Evolutionary conservation across 2,329 filamentous ascomycete genomes (phyloP), one percentile per base, ranked within the genome.

Genomic region (Aspergillus phoenicis): DNA sequence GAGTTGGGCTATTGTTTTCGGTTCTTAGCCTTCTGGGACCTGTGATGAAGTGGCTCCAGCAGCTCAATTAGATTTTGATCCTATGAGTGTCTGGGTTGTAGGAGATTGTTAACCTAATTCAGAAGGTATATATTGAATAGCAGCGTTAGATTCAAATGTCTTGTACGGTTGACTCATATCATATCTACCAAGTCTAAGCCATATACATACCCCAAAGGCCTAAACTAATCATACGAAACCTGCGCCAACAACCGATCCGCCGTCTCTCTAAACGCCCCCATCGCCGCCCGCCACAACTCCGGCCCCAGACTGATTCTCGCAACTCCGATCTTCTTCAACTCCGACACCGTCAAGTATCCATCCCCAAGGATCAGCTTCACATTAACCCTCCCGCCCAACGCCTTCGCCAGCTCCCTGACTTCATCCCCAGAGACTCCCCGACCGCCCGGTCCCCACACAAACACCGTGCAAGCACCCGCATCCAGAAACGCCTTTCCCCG

Each of bases 381-480:
- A 56, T 82, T 82, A 13, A 87, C 68, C 52, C 72, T 76, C 0
- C 84, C 84, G 3, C 76, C 78, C 49, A 87, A 78, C 49, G 78
- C 82, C 56, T 74, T 70, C 2, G 82, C 82, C 64, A 87, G 67
- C 45, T 67, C 71, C 68, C 76, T 70, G 2, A 85, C 78, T 70
- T 86, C 84, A 0, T 75, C 77, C 11, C 71, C 76, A 11, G 75
- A 75, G 11, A 85, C 68, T 0, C 75, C 73, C 13, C 78, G 70
- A 38, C 72, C 72, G 0, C 75, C 66, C 1, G 79, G 84, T 13
- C 85, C 85, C 85, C 84, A 88, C 55, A 87, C 84, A 73, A 87
- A 88, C 0, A 86, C 79, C 0, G 83, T 87, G 11, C 80, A 83
- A 0, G 86, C 86, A 0, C 86, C 86, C 2, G 84, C 84, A 0